Evolutionary conservation across 352 stramenopile genomes (phyloP), one percentile per base, ranked within the genome.

Genomic region (Phytopythium helicoides): DNA sequence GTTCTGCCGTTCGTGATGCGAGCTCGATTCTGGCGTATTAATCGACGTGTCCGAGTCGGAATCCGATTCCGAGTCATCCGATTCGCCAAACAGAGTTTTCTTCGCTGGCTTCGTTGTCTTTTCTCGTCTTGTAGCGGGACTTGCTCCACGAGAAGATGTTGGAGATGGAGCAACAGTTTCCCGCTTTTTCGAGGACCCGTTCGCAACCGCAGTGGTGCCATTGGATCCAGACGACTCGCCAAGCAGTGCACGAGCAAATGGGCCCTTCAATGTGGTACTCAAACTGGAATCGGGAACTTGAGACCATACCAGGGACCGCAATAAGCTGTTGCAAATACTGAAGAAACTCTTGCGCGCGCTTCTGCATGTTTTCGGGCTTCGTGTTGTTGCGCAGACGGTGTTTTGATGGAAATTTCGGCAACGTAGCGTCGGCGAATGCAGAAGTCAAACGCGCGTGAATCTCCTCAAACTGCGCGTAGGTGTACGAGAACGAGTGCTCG

Each of bases 301-400:
- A 63, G 14, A 89, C 39, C 21, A 94, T 62, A 2, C 57, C 61
- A 0, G 75, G 64, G 3, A 83, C 58, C 0, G 63, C 55, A 6
- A 92, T 60, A 6, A 94, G 59, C 22, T 86, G 68, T 49, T 89
- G 68, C 25, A 94, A 73, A 40, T 94, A 94, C 45, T 82, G 51
- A 18, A 83, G 64, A 31, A 92, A 81, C 47, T 94, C 84, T 44
- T 89, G 73, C 2, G 75, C 84, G n/a, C 84, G 80, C 63, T 91
- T 94, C 55, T 87, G 68, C 77, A 94, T 88, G 36, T 92, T 92
- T 22, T 94, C 84, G 0, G 81, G 76, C 50, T 94, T 94, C 14
- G 63, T 86, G 47, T 86, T 87, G 60, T 91, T 92, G 25, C 80
- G 81, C 16, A 86, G 55, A 16, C 69, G 63, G 41, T 94, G 81